Evolutionary conservation across 1,284 basidiomycete species (phyloP), one percentile per base, ranked within the genome.

Genomic region (Ceratobasidium sp.): DNA sequence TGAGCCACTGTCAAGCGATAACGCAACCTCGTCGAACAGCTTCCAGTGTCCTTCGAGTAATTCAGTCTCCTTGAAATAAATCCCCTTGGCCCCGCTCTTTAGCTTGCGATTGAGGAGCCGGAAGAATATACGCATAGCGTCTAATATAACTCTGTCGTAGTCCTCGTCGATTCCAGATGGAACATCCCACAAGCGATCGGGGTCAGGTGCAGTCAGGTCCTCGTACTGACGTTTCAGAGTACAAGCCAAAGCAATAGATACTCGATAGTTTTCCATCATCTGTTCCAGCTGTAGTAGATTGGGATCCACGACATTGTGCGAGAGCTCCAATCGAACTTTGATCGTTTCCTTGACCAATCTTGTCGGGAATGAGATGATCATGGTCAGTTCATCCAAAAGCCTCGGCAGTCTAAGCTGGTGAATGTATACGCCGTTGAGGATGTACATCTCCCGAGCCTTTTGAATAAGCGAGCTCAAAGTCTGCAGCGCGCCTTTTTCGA

Each of bases 11-110:
- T 90, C 86, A 26, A 96, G 92, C 46, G 92, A 93, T 79, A 96
- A 85, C 65, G 95, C 95, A 52, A 98, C 95, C 78, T 94, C 93
- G 77, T 94, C 95, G 80, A 99, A 90, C 52, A 97, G 97, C 50
- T 92, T 90, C 94, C 96, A 98, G 77, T 99, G 96, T 26, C 92
- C 92, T 80, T 99, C 97, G 36, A 99, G 86, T 28, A 98, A 90
- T 79, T 99, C 97, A 0, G 96, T 98, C 83, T 99, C 97, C 78
- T 97, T 97, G 83, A 98, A 97, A 81, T 97, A 94, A 65, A 96
- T 92, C 28, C 92, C 92, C 79, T 93, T 95, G 72, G 88, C 87
- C n/a, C 92, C 93, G 75, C 92, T 93, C 82, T 97, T 97, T 67
- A 99, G 86, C 80, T 98, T 97, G 91, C 92, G 95, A 77, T 97